Base-by-base conservation (phyloP, 768 basidiomycete genomes). In the Rhizopogon vesiculosus region DNA sequence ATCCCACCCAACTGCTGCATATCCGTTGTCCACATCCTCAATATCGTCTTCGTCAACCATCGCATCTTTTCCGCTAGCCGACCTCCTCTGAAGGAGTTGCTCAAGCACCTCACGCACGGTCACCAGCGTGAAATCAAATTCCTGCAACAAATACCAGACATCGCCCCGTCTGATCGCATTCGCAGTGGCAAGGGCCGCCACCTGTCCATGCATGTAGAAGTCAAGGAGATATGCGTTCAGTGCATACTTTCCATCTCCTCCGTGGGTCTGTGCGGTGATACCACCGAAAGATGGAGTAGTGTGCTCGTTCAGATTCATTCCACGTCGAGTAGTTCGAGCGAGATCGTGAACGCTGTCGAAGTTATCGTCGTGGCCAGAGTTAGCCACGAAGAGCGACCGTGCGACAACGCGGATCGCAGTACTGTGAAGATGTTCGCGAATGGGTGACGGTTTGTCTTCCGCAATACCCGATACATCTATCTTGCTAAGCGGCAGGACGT, bases 141-240 rank as follows among this genome's bases (percentile, higher is more conserved):
- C 83, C 59, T 87, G 69, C 29, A 88, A 71, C 6, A 78, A 58
- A 65, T 79, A 86, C 84, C 86, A 87, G n/a, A 86, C 57, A 25
- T 87, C 84, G 8, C 83, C 83, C 5, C 69, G 64, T n/a, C 84
- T 69, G 42, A 87, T 83, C 1, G 76, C 81, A 50, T 87, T 87
- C 5, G 83, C 82, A 0, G 59, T 58, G 10, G 70, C 72, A 35
- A 87, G 65, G 1, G 81, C 71, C 2, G 67, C 62, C 7, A 72
- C 69, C 62, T 85, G 84, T 0, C 87, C 88, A 55, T 89, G 88
- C 0, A 65, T 76, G 63, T 79, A 87, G 68, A 87, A 90, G 62
- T 90, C 88, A 44, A 80, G 69, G 15, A 89, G 65, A 61, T 87
- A 87, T 0, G 84, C 86, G 56, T 89, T 88, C 44, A 87, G 72